Evolutionary conservation across 2,329 filamentous ascomycete species (phyloP).

Genomic region (Colletotrichum salicis): DNA sequence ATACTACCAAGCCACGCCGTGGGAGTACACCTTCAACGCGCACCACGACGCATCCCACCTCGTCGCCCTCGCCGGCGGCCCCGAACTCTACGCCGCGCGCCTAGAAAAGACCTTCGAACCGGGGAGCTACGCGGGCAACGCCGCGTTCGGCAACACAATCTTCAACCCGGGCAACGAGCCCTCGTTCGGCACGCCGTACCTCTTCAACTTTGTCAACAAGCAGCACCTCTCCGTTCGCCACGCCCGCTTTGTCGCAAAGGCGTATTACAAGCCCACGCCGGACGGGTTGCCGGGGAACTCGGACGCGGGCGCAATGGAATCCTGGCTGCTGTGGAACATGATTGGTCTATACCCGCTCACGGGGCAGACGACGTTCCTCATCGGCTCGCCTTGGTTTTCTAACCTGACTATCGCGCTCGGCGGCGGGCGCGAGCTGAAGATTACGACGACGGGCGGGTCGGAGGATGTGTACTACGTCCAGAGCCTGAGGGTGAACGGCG

Average conservation of each 20-base stretch:
- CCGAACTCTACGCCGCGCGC: slow-evolving; percentile 63
- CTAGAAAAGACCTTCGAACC: slow-evolving; percentile 71
- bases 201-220: slow-evolving; percentile 74
- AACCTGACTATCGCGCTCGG: slow-evolving; percentile 70
- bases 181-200: slow-evolving; percentile 73
- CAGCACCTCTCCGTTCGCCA: slow-evolving; percentile 70
- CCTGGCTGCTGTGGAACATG: slow-evolving; percentile 76
- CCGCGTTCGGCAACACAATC: slow-evolving; percentile 62
- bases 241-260: slow-evolving; percentile 67
- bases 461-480: slow-evolving; percentile 70
- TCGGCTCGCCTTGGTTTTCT: slow-evolving; percentile 72
- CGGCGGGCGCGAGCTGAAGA: slow-evolving; percentile 60
- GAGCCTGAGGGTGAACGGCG: slow-evolving; percentile 72
- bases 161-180: slow-evolving; percentile 78
- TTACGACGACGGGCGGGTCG: slow-evolving; percentile 63
- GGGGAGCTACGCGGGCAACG: slow-evolving; percentile 53
- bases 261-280: slow-evolving; percentile 65
- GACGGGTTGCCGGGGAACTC: slow-evolving; percentile 75
- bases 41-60: slow-evolving; percentile 71
- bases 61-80: slow-evolving; percentile 66
- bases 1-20: slow-evolving; percentile 69
- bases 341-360: slow-evolving; percentile 75
- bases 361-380: slow-evolving; percentile 74
- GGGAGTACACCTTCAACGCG: slow-evolving; percentile 76
- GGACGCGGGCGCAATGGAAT: slow-evolving; percentile 79